Base-by-base conservation (phyloP, 2,329 filamentous ascomycete genomes). In the Penicillium sp. region DNA sequence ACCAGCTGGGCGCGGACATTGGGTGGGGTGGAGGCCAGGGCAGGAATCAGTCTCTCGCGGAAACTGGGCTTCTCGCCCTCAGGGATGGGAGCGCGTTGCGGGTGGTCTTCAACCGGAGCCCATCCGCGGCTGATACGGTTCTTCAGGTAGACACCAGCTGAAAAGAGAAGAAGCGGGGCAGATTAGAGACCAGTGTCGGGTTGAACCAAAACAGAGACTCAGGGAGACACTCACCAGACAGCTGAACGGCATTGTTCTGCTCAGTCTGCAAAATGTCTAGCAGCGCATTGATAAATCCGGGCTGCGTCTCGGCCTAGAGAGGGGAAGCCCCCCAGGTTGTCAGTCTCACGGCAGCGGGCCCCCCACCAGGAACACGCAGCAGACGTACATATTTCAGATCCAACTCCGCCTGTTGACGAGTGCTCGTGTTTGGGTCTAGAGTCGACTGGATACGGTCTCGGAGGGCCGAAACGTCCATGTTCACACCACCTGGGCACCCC, bases 141-240 rank as follows among this genome's bases (percentile, higher is more conserved):
- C 82, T 99, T 99, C 76, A 98, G 87, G 80, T 98, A 99, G 70
- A 99, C 91, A 73, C 94, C 93, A 73, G 92, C 94, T 97, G 22
- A n/a, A 47, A 39, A 42, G 42, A 77, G 54, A 59, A 37, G 54
- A 52, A 61, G 50, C 62, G 69, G 61, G 63, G 68, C 65, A 49
- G 63, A 50, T 58, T 55, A 66, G 56, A 22, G 22, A 57, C 41
- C 58, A 20, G 47, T 37, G 14, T 43, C 37, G 51, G 38, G 53
- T 35, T 25, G 20, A n/a, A 20, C 12, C 31, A 31, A 45, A 54
- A 50, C 34, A 51, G 25, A 38, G 20, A 39, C 51, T 34, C 25
- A 51, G 41, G 17, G 54, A 48, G 38, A 64, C 67, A 81, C 88
- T 73, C 90, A 98, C 94, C 91, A 62, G 94, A 94, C 59, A 97